Evolutionary conservation across 345 rosid species (phyloP), one percentile per base, ranked within the genome.

Genomic region (Arabidopsis arenosa): DNA sequence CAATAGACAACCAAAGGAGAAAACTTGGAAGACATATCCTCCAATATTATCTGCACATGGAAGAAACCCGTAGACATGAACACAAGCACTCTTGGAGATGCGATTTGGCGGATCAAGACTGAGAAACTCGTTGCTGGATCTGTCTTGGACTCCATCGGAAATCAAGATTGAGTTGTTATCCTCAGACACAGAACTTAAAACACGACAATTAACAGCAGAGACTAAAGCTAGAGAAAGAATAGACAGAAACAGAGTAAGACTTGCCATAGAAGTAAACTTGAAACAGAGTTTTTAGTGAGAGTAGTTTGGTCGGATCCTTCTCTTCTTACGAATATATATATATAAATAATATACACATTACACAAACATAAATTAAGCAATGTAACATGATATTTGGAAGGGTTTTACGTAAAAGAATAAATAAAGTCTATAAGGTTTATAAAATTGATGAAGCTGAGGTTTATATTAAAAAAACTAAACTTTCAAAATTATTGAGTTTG

Each of bases 21-120:
- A 70, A 32, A 76, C 75, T 69, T 76, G 80, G 14, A 69, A 76
- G 26, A 54, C 26, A 26, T 76, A 76, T n/a, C 80, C 75, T 62
- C 4, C 58, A 40, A 53, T 30, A 14, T 76, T 69, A 18, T 76
- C 80, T 51, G 80, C 80, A 41, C 73, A 66, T 28, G 79, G 72
- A 0, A 75, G 66, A 47, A 66, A 75, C 14, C 74, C 79, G 17
- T 75, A 75, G 37, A 61, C 69, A 60, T 75, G 79, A 49, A 68
- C 39, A 33, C 79, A 68, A 3, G 56, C 62, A 12, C 61, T 32
- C 39, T 68, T 40, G 63, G 63, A 51, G 48, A 75, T 0, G 10
- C 41, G 58, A 48, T 28, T 48, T 39, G 43, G 66, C 11, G 35
- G 54, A 40, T 75, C 63, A 9, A 75, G 68, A 40, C 54, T 67